phyloP scores from a whole-genome alignment of 805 yeast species.

The Wickerhamomyces chambardii region DNA sequence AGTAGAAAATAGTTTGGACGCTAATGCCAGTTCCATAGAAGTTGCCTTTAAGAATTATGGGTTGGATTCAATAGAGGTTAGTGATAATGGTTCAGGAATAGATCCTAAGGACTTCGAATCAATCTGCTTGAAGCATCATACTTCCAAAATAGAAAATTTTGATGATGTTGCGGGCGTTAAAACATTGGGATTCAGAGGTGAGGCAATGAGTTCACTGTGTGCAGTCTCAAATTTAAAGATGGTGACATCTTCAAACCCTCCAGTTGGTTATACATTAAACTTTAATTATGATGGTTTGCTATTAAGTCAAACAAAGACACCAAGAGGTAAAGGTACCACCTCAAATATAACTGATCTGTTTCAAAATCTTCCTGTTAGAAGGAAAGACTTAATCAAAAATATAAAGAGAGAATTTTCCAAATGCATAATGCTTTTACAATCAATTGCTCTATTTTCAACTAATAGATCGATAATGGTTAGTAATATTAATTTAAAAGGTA shows the following conservation, averaged over 20 bases:
- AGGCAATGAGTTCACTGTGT: slow-evolving; percentile 67
- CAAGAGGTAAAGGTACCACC: slow-evolving; percentile 64
- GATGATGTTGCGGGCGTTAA: slow-evolving; percentile 41
- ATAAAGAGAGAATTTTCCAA: slow-evolving; percentile 64
- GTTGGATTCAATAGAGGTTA: slow-evolving; percentile 54
- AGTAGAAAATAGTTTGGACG: slow-evolving; percentile 83
- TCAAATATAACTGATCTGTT: slow-evolving; percentile 54
- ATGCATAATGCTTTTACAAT: slow-evolving; percentile 53
- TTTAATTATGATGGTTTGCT: slow-evolving; percentile 52
- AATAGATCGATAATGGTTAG: slow-evolving; percentile 51
- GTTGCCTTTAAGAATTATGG: slow-evolving; percentile 67
- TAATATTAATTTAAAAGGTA: slow-evolving; percentile 38
- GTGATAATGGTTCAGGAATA: slow-evolving; percentile 67
- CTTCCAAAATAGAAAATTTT: slow-evolving; percentile 54
- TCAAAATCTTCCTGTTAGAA: slow-evolving; percentile 69
- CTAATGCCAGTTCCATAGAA: slow-evolving; percentile 60
- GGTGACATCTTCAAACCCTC: slow-evolving; percentile 40
- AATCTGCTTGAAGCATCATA: slow-evolving; percentile 54
- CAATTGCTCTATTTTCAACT: slow-evolving; percentile 54
- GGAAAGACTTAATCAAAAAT: slow-evolving; percentile 62
- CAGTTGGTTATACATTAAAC: slow-evolving; percentile 47
- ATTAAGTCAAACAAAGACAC: slow-evolving; percentile 26
- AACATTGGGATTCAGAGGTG: slow-evolving; percentile 76
- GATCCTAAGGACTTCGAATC: slow-evolving; percentile 36
- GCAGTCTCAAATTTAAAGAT: slow-evolving; percentile 40